A percentile compares a stretch with the other conserved stretches of the same genome.
phyloP scores from a whole-genome alignment of 1,284 basidiomycete genomes.

The Cutaneotrichosporon mucoides region DNA sequence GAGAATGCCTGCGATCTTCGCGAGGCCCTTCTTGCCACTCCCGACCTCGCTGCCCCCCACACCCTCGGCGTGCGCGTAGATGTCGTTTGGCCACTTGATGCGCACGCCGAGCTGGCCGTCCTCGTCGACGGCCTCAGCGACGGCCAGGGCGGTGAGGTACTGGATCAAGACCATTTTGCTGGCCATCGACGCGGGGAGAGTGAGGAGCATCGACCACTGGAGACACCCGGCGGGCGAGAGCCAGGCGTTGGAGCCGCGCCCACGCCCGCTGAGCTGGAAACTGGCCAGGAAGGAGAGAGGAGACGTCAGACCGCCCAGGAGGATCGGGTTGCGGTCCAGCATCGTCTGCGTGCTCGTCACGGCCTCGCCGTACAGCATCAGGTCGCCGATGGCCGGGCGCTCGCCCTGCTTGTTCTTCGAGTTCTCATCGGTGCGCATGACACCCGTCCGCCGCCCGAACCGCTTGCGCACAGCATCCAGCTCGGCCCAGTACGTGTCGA shows the following conservation, averaged over 20 bases:
- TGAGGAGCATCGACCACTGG: slow-evolving; percentile 75
- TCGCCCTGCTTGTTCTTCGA: slow-evolving; percentile 13
- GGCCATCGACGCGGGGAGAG: slow-evolving; percentile 57
- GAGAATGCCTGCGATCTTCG: slow-evolving; percentile 84
- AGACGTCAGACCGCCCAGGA: slow-evolving; percentile 66
- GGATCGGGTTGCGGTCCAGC: slow-evolving; percentile 80
- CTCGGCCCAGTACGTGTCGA: slow-evolving; percentile 47
- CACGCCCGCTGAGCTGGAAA: slow-evolving; percentile 81
- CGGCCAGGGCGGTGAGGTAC: slow-evolving; percentile 84
- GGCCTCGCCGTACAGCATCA: slow-evolving; percentile 78
- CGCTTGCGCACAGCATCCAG: slow-evolving; percentile 41
- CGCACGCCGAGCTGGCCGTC: slow-evolving; percentile 60
- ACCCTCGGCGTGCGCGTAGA: slow-evolving; percentile 64
- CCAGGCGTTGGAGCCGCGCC: slow-evolving; percentile 87
- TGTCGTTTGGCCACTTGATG: slow-evolving; percentile 97
- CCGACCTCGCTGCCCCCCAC: slow-evolving; percentile 42
- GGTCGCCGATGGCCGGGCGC: slow-evolving; percentile 59
- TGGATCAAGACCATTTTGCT: slow-evolving; percentile 86
- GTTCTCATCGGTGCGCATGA: slow-evolving; percentile 25
- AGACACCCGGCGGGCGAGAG: slow-evolving; percentile 87
- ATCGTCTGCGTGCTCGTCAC: slow-evolving; percentile 94
- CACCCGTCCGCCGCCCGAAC: slow-evolving; percentile 29
- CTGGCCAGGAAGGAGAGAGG: slow-evolving; percentile 75
- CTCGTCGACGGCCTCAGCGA: slow-evolving; percentile 66
- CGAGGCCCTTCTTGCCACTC: slow-evolving; percentile 51